These are phyloP conservation scores for Cytospora chrysosperma DNA, from an alignment of 2,329 filamentous ascomycete species.

Conservation along the genomic window DNA sequence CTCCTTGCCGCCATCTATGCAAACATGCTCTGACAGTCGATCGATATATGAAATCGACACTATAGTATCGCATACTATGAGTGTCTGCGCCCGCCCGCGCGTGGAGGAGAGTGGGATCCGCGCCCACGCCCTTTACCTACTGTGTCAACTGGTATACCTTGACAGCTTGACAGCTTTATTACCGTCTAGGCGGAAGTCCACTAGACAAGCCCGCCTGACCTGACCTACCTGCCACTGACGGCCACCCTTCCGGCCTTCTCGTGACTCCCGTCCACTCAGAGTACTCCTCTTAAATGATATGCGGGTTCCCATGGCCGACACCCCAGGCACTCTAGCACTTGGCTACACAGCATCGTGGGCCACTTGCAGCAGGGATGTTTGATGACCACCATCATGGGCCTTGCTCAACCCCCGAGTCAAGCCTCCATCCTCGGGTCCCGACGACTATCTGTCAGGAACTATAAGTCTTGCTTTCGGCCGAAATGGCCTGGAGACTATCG, in stretches of 20 bases:
- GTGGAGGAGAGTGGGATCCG: not conserved
- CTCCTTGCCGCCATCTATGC: not conserved
- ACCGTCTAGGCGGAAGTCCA: not conserved
- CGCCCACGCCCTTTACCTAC: too few relatives aligned
- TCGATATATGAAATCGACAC: not conserved
- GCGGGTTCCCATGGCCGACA: constrained; percentile 1
- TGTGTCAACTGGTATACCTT: too few relatives aligned
- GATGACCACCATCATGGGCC: not conserved
- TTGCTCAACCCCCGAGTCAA: constrained; percentile 3
- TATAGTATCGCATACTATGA: not conserved
- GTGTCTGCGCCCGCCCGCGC: too few relatives aligned
- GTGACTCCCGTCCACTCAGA: constrained; percentile 2
- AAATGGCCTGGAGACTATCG: not conserved
- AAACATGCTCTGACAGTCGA: not conserved
- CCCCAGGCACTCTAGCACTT: constrained; percentile 6
- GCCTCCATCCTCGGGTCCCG: constrained; percentile 2
- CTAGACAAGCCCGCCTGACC: constrained; percentile 9
- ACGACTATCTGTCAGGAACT: not conserved
- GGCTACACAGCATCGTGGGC: not conserved
- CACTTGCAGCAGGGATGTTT: not conserved
- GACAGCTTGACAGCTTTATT: not conserved
- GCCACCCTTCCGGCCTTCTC: constrained; percentile 2
- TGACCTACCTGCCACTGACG: too few relatives aligned
- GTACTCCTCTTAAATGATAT: not conserved
- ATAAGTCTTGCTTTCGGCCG: constrained; percentile 20